Evolutionary conservation across 257 asterid species (phyloP).

Genomic region (Solanum appendiculatum): DNA sequence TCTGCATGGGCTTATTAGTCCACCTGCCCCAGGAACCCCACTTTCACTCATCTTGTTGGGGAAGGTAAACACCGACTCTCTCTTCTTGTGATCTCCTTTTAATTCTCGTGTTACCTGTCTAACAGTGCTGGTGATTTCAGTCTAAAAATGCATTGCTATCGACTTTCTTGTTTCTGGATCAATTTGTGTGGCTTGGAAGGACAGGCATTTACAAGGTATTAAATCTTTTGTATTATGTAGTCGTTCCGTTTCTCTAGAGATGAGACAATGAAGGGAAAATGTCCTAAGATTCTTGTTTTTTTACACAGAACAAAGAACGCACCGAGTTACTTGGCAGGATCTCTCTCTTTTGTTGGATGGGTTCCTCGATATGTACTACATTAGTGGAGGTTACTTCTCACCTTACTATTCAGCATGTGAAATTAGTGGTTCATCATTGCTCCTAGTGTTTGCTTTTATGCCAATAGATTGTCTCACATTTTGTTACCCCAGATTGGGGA

Average conservation of each 20-base stretch:
- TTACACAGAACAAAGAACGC: constrained; percentile 73
- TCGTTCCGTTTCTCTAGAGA: neutral
- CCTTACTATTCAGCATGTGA: neutral
- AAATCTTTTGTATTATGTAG: neutral
- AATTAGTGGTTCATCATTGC: neutral
- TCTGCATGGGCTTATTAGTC: constrained; percentile 79
- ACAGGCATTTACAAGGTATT: constrained; percentile 86
- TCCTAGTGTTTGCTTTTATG: neutral
- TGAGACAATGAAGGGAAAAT: neutral
- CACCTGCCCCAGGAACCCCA: constrained; percentile 84
- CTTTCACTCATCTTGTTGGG: constrained; percentile 75
- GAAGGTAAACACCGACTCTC: constrained; percentile 41
- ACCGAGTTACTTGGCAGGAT: constrained; percentile 70
- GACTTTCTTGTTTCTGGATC: constrained; percentile 88
- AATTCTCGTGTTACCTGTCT: neutral
- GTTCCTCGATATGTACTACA: constrained; percentile 61
- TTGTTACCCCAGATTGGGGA: constrained; percentile 54
- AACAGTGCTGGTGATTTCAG: constrained; percentile 30
- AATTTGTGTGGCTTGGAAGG: constrained; percentile 89
- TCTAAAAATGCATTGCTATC: constrained; percentile 85
- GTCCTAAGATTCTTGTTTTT: neutral
- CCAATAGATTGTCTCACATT: neutral
- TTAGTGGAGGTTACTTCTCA: constrained; percentile 58
- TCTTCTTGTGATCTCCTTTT: neutral
- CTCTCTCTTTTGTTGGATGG: constrained; percentile 89